phyloP scores from a whole-genome alignment of 208 protist genomes.

The Giardia duodenalis region DNA sequence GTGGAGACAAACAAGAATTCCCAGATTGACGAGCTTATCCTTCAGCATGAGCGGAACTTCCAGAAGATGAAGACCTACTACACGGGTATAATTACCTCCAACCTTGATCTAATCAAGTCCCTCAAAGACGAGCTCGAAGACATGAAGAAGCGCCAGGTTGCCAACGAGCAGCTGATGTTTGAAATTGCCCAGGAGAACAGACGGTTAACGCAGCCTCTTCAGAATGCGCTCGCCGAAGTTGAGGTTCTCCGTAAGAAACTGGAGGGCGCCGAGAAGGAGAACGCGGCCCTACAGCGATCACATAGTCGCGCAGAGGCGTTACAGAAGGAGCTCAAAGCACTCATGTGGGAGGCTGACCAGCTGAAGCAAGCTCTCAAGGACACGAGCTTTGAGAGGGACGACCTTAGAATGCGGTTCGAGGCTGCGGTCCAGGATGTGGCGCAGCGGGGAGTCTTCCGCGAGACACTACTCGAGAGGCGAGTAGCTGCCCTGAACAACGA shows the following conservation, averaged over 20 bases:
- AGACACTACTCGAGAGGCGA: conserved; percentile 77
- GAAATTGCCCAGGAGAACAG: conserved; percentile 84
- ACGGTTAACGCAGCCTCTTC: conserved; percentile 70
- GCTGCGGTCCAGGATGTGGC: conserved; percentile 72
- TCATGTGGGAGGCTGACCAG: conserved; percentile 64
- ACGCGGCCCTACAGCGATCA: background rate
- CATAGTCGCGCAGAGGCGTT: background rate
- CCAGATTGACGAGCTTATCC: conserved; percentile 79
- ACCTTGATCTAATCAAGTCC: conserved; percentile 83
- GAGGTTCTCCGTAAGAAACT: conserved; percentile 65
- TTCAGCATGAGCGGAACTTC: conserved; percentile 77
- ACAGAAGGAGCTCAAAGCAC: conserved; percentile 44
- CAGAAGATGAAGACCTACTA: conserved; percentile 87
- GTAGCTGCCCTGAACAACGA: conserved; percentile 66
- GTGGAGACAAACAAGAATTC: conserved; percentile 77
- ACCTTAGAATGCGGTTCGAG: conserved; percentile 74
- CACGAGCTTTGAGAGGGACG: conserved; percentile 72
- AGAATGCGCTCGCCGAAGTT: conserved; percentile 65
- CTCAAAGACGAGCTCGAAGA: conserved; percentile 76
- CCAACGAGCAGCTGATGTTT: conserved; percentile 82
- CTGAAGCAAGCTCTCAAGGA: conserved; percentile 63
- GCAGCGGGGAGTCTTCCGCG: conserved; percentile 71
- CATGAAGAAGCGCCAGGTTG: conserved; percentile 76
- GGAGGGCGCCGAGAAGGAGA: conserved; percentile 65
- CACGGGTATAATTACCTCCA: conserved; percentile 86